Evolutionary conservation across 176 grass and related monocot genomes (phyloP), one percentile per base, ranked within the genome.

Genomic region (Oryza glaberrima): DNA sequence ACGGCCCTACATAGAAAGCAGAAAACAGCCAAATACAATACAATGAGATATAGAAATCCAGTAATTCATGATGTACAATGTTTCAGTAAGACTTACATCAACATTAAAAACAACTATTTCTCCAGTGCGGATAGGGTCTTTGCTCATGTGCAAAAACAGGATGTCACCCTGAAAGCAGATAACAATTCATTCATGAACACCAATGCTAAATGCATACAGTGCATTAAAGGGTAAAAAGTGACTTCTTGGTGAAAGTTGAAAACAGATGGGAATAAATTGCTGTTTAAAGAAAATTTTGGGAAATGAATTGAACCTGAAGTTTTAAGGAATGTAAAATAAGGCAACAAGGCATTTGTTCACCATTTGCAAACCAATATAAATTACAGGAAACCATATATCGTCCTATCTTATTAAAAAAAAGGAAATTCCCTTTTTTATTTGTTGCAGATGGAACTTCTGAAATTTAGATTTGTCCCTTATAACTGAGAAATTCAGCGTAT

Each of bases 21-120:
- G 60, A 14, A 19, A 88, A 75, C n/a, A 76, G 46, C 4, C 61
- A 69, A 7, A 61, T 64, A 77, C 44, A 60, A 76, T n/a, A 69
- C 1, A 47, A 38, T 16, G 2, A 68, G 16, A 61, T 44, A 47
- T 51, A 80, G 23, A 65, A 84, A 80, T 47, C 2, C 26, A 14
- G 32, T 74, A 20, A 60, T 35, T 84, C 20, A 35, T 1, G 35
- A 69, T 71, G 52, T 49, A 65, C 9, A 26, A 75, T 54, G 25
- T 14, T 84, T 17, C 25, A 64, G 17, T 41, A 86, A 23, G 41
- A 89, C 84, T 90, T 85, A 94, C 92, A 85, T 89, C 89, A 41
- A 92, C 69, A 71, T 94, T 91, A 80, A 94, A 94, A 70, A 94
- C 92, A 89, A 92, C 92, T 79, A 92, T 94, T 94, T 94, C 92